Percentiles rank a stretch among this genome's conserved stretches.
These are phyloP conservation scores for Kentomonas sorsogonicus DNA, from an alignment of 208 protist genomes.

Conservation along the genomic window DNA sequence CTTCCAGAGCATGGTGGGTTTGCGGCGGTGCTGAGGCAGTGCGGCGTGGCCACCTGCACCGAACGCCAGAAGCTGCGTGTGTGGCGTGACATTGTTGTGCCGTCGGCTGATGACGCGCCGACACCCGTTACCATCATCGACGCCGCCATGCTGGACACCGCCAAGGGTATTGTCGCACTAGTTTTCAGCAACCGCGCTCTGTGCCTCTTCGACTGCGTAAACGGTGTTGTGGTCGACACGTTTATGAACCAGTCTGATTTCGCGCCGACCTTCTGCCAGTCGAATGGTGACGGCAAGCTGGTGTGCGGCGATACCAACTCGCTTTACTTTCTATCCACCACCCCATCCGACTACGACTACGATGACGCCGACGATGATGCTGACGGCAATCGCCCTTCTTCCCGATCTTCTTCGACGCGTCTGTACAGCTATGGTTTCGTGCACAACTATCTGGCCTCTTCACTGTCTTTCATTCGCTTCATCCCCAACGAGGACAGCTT, in stretches of 20 bases:
- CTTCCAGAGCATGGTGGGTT: too few species aligned
- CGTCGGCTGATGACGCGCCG: too few species aligned
- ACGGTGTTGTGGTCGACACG: too few species aligned
- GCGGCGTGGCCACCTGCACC: too few species aligned
- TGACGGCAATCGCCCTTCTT: too few species aligned
- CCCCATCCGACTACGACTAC: too few species aligned
- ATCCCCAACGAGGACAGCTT: conserved; percentile 23
- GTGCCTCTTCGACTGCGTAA: conserved; percentile 6
- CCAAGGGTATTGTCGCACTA: conserved; percentile 11
- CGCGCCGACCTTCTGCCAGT: conserved; percentile 10
- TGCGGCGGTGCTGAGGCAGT: too few species aligned
- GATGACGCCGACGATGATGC: too few species aligned
- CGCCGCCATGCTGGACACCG: conserved; percentile 9
- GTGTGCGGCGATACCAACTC: conserved; percentile 15
- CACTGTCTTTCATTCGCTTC: conserved; percentile 29
- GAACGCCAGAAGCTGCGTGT: too few species aligned
- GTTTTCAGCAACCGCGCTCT: conserved; percentile 11
- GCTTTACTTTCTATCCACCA: too few species aligned
- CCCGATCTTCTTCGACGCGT: conserved; percentile 3
- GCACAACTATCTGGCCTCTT: conserved; percentile 16
- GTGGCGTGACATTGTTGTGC: too few species aligned
- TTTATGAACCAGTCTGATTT: conserved; percentile 13
- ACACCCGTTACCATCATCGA: too few species aligned
- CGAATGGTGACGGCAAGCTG: conserved; percentile 12
- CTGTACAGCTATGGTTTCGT: conserved; percentile 13